Base-by-base conservation (phyloP, 257 asterid genomes). In the Jacaranda mimosifolia region DNA sequence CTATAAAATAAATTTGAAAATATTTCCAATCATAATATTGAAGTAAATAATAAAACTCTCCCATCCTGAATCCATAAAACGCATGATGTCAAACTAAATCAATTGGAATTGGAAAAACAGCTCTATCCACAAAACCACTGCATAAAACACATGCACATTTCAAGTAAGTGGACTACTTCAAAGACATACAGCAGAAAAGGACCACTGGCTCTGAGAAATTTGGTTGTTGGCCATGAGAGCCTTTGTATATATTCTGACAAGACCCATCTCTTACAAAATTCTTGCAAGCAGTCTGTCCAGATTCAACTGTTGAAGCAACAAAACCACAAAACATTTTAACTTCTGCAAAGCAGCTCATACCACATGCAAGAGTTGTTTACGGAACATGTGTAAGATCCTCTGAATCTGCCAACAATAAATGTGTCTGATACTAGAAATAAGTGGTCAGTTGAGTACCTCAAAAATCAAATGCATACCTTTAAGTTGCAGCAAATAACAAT, bases 211-310 rank as follows among this genome's bases (percentile, higher is more conserved):
- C 99, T 8, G 90, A 35, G 78, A 95, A 26, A 2, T 26, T 2
- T 17, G 99, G 99, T 84, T 96, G 99, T 86, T 96, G 98, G 80
- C 99, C 99, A 82, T 96, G 99, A 74, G 99, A 98, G n/a, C n/a
- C 77, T 96, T 96, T 21, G 99, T 93, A 52, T 96, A 96, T 67
- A 93, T 86, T 85, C 98, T 87, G 79, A 92, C 97, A 68, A 92
- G 96, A 68, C 96, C 97, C 97, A 92, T 92, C 59, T 77, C 97
- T 55, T 92, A 96, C 97, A 96, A 92, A 96, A 92, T 92, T 83
- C 85, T 90, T 15, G 87, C 92, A 62, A 92, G 94, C 58, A 92
- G 86, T 86, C 97, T 87, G 75, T 92, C 97, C 77, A 92, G 91
- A 82, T 91, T 92, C 78, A 93, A 89, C 98, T 93, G 93, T 87